phyloP scores from a whole-genome alignment of 1,284 basidiomycete species.

The Porphyrellus sp. region DNA sequence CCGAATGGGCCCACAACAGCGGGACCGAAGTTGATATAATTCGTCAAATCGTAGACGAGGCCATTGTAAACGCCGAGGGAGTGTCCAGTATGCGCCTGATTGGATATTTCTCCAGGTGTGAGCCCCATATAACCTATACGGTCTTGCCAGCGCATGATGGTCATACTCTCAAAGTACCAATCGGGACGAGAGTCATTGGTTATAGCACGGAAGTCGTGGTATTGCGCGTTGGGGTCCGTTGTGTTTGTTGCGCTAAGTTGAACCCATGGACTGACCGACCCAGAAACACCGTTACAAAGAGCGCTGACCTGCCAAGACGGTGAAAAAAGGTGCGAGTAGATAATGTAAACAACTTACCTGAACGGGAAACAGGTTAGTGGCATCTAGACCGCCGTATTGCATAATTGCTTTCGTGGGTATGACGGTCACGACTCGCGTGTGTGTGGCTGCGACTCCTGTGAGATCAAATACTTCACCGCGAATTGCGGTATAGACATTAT shows the following conservation, averaged over 20 bases:
- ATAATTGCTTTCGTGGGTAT: slow-evolving; percentile 74
- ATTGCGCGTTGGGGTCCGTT: slow-evolving; percentile 78
- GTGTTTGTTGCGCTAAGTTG: slow-evolving; percentile 77
- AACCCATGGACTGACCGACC: slow-evolving; percentile 83
- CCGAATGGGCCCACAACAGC: slow-evolving; percentile 60
- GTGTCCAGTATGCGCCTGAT: slow-evolving; percentile 61
- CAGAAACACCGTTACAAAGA: slow-evolving; percentile 84
- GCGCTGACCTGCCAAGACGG: slow-evolving; percentile 69
- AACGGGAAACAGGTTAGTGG: slow-evolving; percentile 88
- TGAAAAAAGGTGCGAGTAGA: slow-evolving; percentile 5
- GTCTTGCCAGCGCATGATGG: slow-evolving; percentile 82
- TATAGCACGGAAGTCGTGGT: slow-evolving; percentile 92
- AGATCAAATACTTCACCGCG: slow-evolving; percentile 94
- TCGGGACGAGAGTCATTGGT: slow-evolving; percentile 90
- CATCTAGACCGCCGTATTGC: slow-evolving; percentile 79
- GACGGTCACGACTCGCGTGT: slow-evolving; percentile 69
- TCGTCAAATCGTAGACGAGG: slow-evolving; percentile 85
- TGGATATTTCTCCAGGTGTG: slow-evolving; percentile 75
- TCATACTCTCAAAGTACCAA: slow-evolving; percentile 97
- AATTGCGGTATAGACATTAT: slow-evolving; percentile 78
- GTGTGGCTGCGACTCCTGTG: slow-evolving; percentile 54
- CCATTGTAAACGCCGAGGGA: slow-evolving; percentile 82
- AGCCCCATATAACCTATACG: slow-evolving; percentile 89
- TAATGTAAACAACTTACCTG: slow-evolving; percentile 53
- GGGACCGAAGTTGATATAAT: slow-evolving; percentile 68